Evolutionary conservation across 2,329 filamentous ascomycete genomes (phyloP), one percentile per base, ranked within the genome.

Genomic region (Hypoxylon sp.): DNA sequence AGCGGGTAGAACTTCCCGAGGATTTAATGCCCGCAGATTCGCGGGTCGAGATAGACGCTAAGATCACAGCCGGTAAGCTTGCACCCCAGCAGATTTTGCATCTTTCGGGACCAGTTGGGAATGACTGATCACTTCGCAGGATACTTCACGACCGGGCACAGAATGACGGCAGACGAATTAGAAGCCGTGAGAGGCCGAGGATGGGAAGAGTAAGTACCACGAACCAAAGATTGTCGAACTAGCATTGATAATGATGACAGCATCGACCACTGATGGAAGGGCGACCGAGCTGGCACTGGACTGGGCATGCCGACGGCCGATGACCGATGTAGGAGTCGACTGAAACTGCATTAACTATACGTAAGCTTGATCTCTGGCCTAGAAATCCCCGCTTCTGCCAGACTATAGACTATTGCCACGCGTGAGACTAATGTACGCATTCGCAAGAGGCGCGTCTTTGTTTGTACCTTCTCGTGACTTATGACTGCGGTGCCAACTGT

Each of bases 11-110:
- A 64, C 92, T 98, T 68, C 95, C 94, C 3, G 93, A 97, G 69
- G 91, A 95, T 30, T 89, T 95, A 86, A 97, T 98, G 72, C 95
- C 95, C 11, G 92, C 90, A 67, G 95, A 98, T 79, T 97, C 93
- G 55, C 85, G 94, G 69, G 95, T 98, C n/a, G 95, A 99, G 79
- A 99, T 98, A 74, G 95, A 98, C 78, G 95, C 95, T 62, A 98
- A 98, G 83, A 97, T 98, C 75, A 95, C 94, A 71, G 93, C 94
- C 64, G 95, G 91, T 93, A 80, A 79, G 87, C 80, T 58, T 32
- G 39, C 39, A 50, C 52, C 30, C 55, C 59, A 59, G 22, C 48
- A 20, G 55, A 44, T 59, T 46, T 55, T 34, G 49, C 39, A n/a
- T 48, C 8, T 48, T 13, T 28, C n/a, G 4, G 22, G 48, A 20